Evolutionary conservation across 352 stramenopile genomes (phyloP).

Genomic region (Globisporangium lucens): DNA sequence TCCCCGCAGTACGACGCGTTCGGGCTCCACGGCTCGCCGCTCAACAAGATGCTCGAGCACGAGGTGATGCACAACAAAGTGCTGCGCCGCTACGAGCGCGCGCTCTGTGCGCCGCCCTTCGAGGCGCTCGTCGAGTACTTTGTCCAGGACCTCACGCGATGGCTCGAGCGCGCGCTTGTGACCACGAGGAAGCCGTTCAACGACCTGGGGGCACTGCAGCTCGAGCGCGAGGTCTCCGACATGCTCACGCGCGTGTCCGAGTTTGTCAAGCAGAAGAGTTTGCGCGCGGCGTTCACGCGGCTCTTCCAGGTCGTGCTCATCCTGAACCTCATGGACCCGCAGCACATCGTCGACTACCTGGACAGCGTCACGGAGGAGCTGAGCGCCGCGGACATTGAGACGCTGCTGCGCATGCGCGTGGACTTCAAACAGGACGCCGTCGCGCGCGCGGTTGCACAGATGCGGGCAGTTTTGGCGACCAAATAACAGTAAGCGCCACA

Average conservation of each 20-base stretch:
- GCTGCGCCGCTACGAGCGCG: conserved; percentile 55
- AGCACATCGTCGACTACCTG: conserved; percentile 67
- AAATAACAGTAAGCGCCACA: not conserved
- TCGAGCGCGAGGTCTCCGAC: conserved; percentile 71
- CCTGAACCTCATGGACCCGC: conserved; percentile 75
- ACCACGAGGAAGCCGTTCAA: conserved; percentile 64
- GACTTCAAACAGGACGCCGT: conserved; percentile 66
- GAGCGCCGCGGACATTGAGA: conserved; percentile 43
- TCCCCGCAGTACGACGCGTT: conserved; percentile 63
- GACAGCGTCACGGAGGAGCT: conserved; percentile 49
- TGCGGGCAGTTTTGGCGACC: conserved; percentile 15
- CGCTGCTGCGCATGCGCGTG: conserved; percentile 60
- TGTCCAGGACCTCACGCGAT: conserved; percentile 52
- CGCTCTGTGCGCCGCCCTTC: conserved; percentile 58
- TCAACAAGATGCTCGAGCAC: conserved; percentile 59
- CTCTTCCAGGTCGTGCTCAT: conserved; percentile 80
- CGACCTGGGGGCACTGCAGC: conserved; percentile 72
- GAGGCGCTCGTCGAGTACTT: conserved; percentile 65
- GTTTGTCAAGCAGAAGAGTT: conserved; percentile 51
- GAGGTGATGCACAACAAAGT: conserved; percentile 69
- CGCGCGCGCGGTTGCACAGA: conserved; percentile 30
- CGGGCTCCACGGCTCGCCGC: conserved; percentile 54
- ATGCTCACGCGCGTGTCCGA: conserved; percentile 51
- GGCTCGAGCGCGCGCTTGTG: conserved; percentile 53
- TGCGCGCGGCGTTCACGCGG: conserved; percentile 63